phyloP scores from a whole-genome alignment of 1,284 basidiomycete genomes.

The Waitea zeae region DNA sequence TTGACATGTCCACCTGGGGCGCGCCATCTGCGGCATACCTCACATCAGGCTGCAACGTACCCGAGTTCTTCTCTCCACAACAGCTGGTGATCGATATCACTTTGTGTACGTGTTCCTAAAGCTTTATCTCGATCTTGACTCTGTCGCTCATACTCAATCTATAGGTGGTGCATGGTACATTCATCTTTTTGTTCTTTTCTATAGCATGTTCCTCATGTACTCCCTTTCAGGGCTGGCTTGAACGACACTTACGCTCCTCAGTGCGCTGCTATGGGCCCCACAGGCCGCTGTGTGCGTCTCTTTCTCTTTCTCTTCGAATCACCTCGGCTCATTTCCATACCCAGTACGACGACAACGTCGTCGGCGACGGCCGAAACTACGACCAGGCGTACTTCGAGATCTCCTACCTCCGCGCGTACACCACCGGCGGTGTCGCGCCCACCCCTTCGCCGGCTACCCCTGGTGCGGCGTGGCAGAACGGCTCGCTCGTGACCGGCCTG shows the following conservation, averaged over 20 bases:
- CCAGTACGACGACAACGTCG: slow-evolving; percentile 36
- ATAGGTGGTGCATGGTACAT: slow-evolving; percentile 4
- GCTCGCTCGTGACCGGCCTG: too few relatives aligned
- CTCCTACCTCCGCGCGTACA: background rate
- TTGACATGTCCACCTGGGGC: slow-evolving; percentile 40
- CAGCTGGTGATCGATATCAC: slow-evolving; percentile 35
- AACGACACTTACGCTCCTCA: slow-evolving; percentile 20
- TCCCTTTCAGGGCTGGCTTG: slow-evolving; percentile 36
- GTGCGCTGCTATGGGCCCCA: slow-evolving; percentile 19
- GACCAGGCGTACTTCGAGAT: slow-evolving; percentile 20
- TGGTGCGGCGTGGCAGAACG: too few relatives aligned
- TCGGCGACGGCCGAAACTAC: slow-evolving; percentile 37
- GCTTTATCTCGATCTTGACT: slow-evolving; percentile 1
- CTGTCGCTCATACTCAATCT: background rate
- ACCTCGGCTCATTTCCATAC: too few relatives aligned
- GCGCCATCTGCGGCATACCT: slow-evolving; percentile 36
- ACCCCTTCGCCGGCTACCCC: background rate
- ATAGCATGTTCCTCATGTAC: too few relatives aligned
- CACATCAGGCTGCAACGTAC: slow-evolving; percentile 21
- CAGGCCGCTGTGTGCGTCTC: slow-evolving; percentile 20
- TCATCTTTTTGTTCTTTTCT: too few relatives aligned
- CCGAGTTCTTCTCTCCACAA: slow-evolving; percentile 32
- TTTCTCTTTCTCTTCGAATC: too few relatives aligned
- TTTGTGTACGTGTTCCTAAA: slow-evolving; percentile 25
- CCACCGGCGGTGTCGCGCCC: background rate